A percentile compares a stretch with the other conserved stretches of the same genome.
Conservation (phyloP, 169 alveolate species). For the Cardiosporidium cionae region DNA sequence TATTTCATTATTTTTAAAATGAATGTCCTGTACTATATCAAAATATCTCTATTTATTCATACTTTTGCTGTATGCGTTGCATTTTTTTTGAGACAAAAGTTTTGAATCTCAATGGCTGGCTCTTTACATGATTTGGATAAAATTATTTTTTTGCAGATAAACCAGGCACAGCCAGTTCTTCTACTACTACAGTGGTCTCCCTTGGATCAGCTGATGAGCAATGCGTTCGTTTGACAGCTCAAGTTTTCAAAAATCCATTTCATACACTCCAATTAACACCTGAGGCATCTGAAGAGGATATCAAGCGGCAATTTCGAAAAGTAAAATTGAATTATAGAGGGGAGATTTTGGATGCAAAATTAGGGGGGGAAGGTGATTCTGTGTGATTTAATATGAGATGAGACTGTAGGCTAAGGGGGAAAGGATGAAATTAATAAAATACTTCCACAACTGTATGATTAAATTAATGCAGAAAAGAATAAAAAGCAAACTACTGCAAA, state of each 20-base stretch:
- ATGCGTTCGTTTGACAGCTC: slow-evolving; percentile 43
- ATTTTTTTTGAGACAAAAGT: background rate
- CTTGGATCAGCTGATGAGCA: slow-evolving; percentile 51
- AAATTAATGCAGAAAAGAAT: too few species aligned
- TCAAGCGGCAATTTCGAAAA: slow-evolving; percentile 42
- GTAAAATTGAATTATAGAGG: too few species aligned
- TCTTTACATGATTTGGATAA: background rate
- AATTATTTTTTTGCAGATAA: background rate
- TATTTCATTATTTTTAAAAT: too few species aligned
- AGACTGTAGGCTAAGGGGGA: too few species aligned
- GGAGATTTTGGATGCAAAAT: too few species aligned
- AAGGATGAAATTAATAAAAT: too few species aligned
- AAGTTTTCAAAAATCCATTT: slow-evolving; percentile 44
- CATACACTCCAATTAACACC: slow-evolving; percentile 44
- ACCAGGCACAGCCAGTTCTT: too few species aligned
- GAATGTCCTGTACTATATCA: too few species aligned
- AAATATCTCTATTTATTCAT: background rate
- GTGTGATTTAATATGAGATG: too few species aligned
- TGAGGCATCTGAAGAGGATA: slow-evolving; percentile 45
- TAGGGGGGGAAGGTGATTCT: too few species aligned
- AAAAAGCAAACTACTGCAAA: too few species aligned
- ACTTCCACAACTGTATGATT: too few species aligned
- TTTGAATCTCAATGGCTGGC: background rate
- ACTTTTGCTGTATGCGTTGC: background rate
- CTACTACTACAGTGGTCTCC: background rate